Conservation (phyloP, 306 rosid species). For the Begonia masoniana region DNA sequence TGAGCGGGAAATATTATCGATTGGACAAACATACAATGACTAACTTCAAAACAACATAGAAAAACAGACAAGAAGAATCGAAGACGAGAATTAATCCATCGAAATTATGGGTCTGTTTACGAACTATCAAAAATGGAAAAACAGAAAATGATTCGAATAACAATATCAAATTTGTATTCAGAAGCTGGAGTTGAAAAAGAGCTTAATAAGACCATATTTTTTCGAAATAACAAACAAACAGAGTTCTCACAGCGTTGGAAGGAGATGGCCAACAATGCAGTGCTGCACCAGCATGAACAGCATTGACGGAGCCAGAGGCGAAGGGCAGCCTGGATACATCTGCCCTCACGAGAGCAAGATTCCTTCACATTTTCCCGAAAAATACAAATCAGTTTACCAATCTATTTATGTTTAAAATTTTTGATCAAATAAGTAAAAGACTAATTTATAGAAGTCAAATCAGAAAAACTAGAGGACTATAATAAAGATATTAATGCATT, state of each 20-base stretch:
- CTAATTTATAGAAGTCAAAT: slow-evolving; percentile 1
- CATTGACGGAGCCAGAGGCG: slow-evolving; percentile 68
- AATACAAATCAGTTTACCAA: slow-evolving; percentile 7
- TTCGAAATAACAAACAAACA: not conserved
- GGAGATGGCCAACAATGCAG: slow-evolving; percentile 98
- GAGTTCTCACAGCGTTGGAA: slow-evolving; percentile 69
- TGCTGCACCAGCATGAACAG: slow-evolving; percentile 97
- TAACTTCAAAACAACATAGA: not conserved
- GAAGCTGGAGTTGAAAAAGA: no score
- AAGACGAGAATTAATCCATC: not conserved
- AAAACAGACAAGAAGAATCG: not conserved
- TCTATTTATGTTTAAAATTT: no score
- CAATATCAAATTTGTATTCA: no score
- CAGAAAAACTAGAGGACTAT: no score
- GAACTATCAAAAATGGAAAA: no score
- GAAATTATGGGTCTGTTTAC: no score
- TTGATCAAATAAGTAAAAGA: not conserved
- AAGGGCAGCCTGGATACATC: slow-evolving; percentile 95
- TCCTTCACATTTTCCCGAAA: slow-evolving; percentile 43
- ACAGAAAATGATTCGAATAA: no score
- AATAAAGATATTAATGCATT: no score
- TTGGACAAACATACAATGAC: slow-evolving; percentile 3
- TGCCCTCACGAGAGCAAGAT: slow-evolving; percentile 93
- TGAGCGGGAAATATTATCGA: slow-evolving; percentile 3
- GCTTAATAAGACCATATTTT: no score